Base-by-base conservation (phyloP, 352 stramenopile species). In the Phytophthora melonis region DNA sequence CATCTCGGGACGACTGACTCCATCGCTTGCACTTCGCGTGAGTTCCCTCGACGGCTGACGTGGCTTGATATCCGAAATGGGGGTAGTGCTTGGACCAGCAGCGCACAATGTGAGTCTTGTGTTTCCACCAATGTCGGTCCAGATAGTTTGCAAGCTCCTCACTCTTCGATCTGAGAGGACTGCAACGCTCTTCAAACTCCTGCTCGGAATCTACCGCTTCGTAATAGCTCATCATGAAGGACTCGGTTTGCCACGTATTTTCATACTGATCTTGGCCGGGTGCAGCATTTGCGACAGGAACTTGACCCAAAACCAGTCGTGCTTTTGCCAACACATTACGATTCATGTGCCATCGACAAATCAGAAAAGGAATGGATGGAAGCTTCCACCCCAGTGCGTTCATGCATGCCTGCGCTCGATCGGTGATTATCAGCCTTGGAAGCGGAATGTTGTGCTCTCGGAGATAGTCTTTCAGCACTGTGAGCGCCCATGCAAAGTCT, bases 291-390 rank as follows among this genome's bases (percentile, higher is more conserved):
- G 21, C 60, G 13, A 58, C 23, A 34, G 18, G 7, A 7, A 58
- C 16, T 43, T 58, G 59, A 18, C 25, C 59, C 14, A 58, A 18
- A 3, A 47, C 45, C 21, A 49, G 16, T 4, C 60, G 30, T 16
- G 60, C 16, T 32, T 53, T 53, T 14, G 5, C 13, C 10, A 45
- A 16, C 36, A 45, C 36, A 45, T 45, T 45, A 3, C 36, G 36
- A 7, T 69, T 65, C 45, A 66, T 68, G 21, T 74, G 54, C 53
- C 67, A 68, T 18, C 43, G 10, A 16, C 59, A 74, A 3, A 66
- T 23, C 3, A 66, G 9, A n/a, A 11, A 34, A 18, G 21, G 50
- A 6, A 56, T 5, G 1, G 9, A 21, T 3, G 18, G 53, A 41
- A 53, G 19, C 7, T 69, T 56, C 6, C 36, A 36, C 16, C 53